Percentiles rank a stretch among this genome's conserved stretches.
Evolutionary conservation across 2,329 filamentous ascomycete species (phyloP).

Genomic region (Parafenestella ontariensis): DNA sequence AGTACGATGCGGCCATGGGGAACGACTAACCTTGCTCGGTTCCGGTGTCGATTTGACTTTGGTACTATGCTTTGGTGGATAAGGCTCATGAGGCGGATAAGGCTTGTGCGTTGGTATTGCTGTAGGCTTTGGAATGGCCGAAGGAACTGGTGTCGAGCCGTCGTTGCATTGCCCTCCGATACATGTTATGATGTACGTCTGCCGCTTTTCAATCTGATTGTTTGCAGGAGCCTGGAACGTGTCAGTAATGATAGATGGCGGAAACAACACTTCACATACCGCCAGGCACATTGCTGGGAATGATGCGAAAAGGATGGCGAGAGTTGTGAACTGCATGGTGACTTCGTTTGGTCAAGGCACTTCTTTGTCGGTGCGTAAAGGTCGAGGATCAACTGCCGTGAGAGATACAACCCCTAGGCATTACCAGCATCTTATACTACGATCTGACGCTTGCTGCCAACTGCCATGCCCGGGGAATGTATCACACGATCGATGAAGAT

Average conservation of each 20-base stretch:
- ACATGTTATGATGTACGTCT: slow-evolving; percentile 40
- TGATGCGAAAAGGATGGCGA: slow-evolving; percentile 18
- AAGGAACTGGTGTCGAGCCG: slow-evolving; percentile 13
- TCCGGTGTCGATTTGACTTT: slow-evolving; percentile 6
- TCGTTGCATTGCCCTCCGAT: slow-evolving; percentile 22
- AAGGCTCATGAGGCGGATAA: too few relatives aligned
- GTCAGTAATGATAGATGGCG: not conserved
- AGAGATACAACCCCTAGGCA: not conserved
- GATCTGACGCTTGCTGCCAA: not conserved
- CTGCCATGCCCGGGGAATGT: not conserved
- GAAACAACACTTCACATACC: slow-evolving; percentile 14
- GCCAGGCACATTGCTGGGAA: slow-evolving; percentile 25
- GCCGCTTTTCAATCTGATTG: slow-evolving; percentile 26
- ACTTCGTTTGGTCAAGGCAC: not conserved
- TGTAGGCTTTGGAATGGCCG: slow-evolving; percentile 11
- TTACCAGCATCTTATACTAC: slow-evolving; percentile 14
- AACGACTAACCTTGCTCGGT: slow-evolving; percentile 2
- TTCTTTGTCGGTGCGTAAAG: not conserved
- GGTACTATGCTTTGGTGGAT: slow-evolving; percentile 9
- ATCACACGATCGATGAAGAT: not conserved
- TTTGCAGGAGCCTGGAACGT: slow-evolving; percentile 25
- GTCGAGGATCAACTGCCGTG: not conserved
- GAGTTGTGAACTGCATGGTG: slow-evolving; percentile 28
- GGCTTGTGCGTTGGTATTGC: slow-evolving; percentile 6
- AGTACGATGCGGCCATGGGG: not conserved